Evolutionary conservation across 2,329 filamentous ascomycete genomes (phyloP).

Genomic region (Venturia asperata): DNA sequence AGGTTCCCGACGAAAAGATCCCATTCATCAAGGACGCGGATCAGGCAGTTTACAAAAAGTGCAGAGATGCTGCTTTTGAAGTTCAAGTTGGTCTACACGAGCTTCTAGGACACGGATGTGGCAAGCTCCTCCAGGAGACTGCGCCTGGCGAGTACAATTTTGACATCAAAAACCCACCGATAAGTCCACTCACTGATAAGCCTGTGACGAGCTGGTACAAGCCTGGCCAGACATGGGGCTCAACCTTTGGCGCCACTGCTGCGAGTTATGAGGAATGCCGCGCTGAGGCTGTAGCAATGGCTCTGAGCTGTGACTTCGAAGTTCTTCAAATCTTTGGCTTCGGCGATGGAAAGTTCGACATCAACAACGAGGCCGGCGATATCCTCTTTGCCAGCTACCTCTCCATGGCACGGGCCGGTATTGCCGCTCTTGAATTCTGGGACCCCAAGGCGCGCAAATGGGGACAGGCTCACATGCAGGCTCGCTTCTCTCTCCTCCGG

Average conservation of each 20-base stretch:
- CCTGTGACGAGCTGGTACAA: conserved; percentile 85
- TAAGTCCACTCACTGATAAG: conserved; percentile 71
- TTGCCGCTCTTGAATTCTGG: conserved; percentile 88
- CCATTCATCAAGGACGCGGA: conserved; percentile 81
- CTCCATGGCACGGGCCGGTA: conserved; percentile 87
- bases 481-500: conserved; percentile 78
- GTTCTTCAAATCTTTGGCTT: conserved; percentile 90
- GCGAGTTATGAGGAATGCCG: conserved; percentile 91
- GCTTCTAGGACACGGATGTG: conserved; percentile 80
- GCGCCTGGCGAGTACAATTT: conserved; percentile 80
- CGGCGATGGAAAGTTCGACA: conserved; percentile 66
- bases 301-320: conserved; percentile 77
- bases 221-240: conserved; percentile 89
- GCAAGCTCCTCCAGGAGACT: conserved; percentile 88
- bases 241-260: conserved; percentile 80
- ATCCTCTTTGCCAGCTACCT: conserved; percentile 85
- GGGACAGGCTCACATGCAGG: conserved; percentile 89
- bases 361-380: conserved; percentile 71
- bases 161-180: conserved; percentile 69
- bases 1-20: conserved; percentile 84
- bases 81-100: conserved; percentile 95
- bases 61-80: conserved; percentile 83
- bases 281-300: conserved; percentile 91
- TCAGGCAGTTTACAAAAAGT: conserved; percentile 69
- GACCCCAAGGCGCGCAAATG: conserved; percentile 85